Evolutionary conservation across 768 basidiomycete genomes (phyloP), one percentile per base, ranked within the genome.

Genomic region (Dentipellis fragilis): DNA sequence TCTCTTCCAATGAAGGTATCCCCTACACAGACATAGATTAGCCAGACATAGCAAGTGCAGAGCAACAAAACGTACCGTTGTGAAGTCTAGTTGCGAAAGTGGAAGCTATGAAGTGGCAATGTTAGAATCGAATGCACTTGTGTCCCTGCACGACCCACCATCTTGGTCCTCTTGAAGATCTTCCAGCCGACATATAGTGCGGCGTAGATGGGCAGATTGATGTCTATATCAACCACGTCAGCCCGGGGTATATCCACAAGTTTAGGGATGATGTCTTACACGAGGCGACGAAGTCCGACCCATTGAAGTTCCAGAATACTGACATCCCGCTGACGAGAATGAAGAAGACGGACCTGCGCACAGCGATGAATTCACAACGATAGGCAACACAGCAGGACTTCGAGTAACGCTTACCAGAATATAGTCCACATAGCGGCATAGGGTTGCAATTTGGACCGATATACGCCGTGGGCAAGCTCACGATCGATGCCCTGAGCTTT

Each of bases 381-480:
- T 19, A 19, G 21, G 19, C 22, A 11, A 23, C 7, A 17, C 16
- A 38, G 38, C 10, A 35, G 37, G n/a, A n/a, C n/a, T n/a, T n/a
- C n/a, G n/a, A n/a, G 19, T 16, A 2, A 54, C 58, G 51, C 29
- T 6, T 47, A 61, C 60, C 60, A 59, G 50, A 59, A 59, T 16
- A 61, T 37, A 22, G 56, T 58, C 53, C 59, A 61, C 55, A 59
- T 56, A 6, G 58, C 60, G 37, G 54, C 60, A 34, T 59, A 61
- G 2, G 60, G 60, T 52, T 61, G 60, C 39, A 61, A 51, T 39
- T 56, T 23, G 29, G 60, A 61, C 10, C 60, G 55, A 10, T 61
- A 61, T 22, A 50, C 34, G 4, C 37, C 39, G 37, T 52, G n/a
- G 37, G 45, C 11, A 3, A 45, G 52, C 5, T 38, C n/a, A 36